phyloP scores from a whole-genome alignment of 2,329 filamentous ascomycete species.

The Curvularia eragrostidis region DNA sequence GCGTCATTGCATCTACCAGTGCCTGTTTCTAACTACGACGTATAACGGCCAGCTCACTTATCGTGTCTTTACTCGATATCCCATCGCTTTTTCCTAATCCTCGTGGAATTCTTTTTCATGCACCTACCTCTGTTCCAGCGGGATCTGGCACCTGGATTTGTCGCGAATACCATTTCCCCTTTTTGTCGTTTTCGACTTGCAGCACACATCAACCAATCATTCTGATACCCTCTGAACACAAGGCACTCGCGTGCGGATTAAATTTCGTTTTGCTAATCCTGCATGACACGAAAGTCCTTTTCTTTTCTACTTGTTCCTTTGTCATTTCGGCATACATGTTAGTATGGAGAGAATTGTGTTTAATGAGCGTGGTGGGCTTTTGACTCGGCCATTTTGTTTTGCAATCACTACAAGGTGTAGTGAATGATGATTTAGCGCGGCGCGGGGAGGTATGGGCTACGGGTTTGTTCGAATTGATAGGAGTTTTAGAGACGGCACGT shows the following conservation, averaged over 20 bases:
- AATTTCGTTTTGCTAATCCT: background rate
- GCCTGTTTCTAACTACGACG: background rate
- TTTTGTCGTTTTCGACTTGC: background rate
- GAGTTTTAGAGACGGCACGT: background rate
- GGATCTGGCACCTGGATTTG: background rate
- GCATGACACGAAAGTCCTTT: background rate
- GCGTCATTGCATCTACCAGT: background rate
- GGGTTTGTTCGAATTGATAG: background rate
- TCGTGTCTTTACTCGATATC: background rate
- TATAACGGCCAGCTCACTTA: background rate
- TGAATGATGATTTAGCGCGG: conserved; percentile 2
- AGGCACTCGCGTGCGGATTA: background rate
- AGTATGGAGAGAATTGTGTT: background rate
- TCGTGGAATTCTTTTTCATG: background rate
- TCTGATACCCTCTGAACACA: conserved; percentile 1
- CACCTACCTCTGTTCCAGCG: background rate
- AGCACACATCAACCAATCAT: background rate
- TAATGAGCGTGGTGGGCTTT: background rate
- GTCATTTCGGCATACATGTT: background rate
- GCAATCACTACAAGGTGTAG: background rate
- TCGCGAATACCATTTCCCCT: background rate
- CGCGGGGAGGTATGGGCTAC: background rate
- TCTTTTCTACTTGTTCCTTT: background rate
- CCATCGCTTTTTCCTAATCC: background rate
- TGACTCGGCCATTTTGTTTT: background rate